phyloP scores from a whole-genome alignment of 2,329 filamentous ascomycete species.

The Diaporthe batatas region DNA sequence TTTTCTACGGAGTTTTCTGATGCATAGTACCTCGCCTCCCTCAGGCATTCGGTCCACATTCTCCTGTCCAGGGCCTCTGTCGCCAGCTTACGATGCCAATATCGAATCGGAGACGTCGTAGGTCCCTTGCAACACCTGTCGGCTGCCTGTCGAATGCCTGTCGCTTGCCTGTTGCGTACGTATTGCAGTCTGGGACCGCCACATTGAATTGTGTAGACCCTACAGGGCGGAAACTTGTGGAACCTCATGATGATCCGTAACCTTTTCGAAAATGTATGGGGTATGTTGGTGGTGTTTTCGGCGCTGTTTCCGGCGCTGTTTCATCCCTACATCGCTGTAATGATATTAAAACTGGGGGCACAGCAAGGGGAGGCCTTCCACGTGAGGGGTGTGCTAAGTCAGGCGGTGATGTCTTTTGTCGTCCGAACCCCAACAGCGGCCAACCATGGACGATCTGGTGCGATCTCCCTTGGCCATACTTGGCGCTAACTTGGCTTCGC shows the following conservation, averaged over 20 bases:
- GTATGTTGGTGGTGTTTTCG: conserved; percentile 16
- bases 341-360: conserved; percentile 33
- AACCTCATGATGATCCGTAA: conserved; percentile 9
- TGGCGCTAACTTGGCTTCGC: conserved; percentile 22
- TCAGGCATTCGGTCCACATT: conserved; percentile 1
- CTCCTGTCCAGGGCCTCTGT: conserved; percentile 5
- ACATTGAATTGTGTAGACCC: conserved; percentile 4
- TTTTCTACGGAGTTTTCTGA: not conserved
- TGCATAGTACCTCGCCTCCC: not conserved
- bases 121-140: conserved; percentile 3
- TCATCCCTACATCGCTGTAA: conserved; percentile 17
- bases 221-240: conserved; percentile 23
- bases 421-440: conserved; percentile 31
- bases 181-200: not conserved
- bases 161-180: not conserved
- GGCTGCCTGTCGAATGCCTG: not conserved
- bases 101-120: conserved; percentile 7
- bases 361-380: conserved; percentile 7
- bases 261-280: conserved; percentile 7
- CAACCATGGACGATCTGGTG: conserved; percentile 20
- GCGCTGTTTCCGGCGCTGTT: conserved; percentile 32
- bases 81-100: not conserved
- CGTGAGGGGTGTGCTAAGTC: conserved; percentile 1
- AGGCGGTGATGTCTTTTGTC: conserved; percentile 23
- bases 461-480: conserved; percentile 26